These are phyloP conservation scores for Phaseolus lunatus DNA, from an alignment of 306 rosid genomes.

Conservation along the genomic window DNA sequence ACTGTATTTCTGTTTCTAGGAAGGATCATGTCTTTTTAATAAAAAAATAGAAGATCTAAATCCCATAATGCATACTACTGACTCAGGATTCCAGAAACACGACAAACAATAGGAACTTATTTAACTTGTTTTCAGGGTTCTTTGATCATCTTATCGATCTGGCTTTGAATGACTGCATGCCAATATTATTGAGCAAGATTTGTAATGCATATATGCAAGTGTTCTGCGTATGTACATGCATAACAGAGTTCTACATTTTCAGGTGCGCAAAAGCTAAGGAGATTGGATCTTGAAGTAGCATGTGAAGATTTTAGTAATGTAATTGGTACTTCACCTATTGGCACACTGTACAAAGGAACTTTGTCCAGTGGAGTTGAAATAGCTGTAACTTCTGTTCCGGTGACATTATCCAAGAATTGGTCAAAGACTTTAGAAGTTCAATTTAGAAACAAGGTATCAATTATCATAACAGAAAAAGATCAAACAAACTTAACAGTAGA, in stretches of 20 bases:
- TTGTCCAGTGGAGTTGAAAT: slow-evolving; percentile 94
- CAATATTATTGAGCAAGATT: background rate
- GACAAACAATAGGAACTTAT: slow-evolving; percentile 24
- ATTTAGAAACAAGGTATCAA: slow-evolving; percentile 83
- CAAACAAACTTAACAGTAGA: background rate
- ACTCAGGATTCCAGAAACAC: background rate
- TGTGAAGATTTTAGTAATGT: slow-evolving; percentile 99
- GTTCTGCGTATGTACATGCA: no score
- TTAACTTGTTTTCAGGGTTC: background rate
- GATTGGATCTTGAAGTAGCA: slow-evolving; percentile 80
- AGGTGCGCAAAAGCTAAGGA: slow-evolving; percentile 90
- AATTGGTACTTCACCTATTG: slow-evolving; percentile 70
- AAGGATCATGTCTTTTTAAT: background rate
- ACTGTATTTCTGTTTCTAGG: background rate
- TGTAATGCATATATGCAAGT: slow-evolving; percentile 6
- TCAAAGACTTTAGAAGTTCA: slow-evolving; percentile 67
- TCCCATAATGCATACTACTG: background rate
- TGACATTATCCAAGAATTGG: slow-evolving; percentile 67
- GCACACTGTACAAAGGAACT: slow-evolving; percentile 91
- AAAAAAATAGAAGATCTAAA: background rate
- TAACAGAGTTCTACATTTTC: slow-evolving; percentile 33
- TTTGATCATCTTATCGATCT: slow-evolving; percentile 16
- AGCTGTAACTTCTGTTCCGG: slow-evolving; percentile 70
- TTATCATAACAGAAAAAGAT: slow-evolving; percentile 30
- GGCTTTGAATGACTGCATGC: slow-evolving; percentile 2